Evolutionary conservation across 2,329 filamentous ascomycete species (phyloP).

Genomic region (Botrytis byssoidea): DNA sequence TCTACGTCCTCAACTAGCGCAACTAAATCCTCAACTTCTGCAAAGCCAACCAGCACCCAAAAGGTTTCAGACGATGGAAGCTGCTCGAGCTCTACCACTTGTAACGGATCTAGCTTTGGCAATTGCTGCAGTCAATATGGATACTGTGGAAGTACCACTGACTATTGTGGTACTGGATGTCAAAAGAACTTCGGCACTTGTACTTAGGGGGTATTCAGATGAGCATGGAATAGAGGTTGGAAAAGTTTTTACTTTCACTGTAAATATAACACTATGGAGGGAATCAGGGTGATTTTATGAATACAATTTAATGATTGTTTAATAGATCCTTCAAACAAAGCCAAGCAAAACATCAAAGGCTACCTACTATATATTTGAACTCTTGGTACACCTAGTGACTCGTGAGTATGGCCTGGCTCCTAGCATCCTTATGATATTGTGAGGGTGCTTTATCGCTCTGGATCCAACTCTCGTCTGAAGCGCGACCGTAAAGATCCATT

Average conservation of each 20-base stretch:
- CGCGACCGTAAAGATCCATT: background rate
- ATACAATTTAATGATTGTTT: background rate
- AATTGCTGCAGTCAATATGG: conserved; percentile 28
- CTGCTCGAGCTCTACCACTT: conserved; percentile 29
- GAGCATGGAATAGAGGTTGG: background rate
- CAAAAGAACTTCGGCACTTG: conserved; percentile 17
- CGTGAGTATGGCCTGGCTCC: background rate
- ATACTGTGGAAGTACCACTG: conserved; percentile 20
- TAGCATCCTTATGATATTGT: background rate
- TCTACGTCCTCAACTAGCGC: background rate
- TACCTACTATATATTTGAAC: background rate
- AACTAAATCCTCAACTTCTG: conserved; percentile 14
- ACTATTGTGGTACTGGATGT: conserved; percentile 19
- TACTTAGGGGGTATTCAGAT: background rate
- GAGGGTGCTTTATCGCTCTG: background rate
- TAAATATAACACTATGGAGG: background rate
- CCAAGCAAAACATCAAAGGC: background rate
- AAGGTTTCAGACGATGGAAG: conserved; percentile 24
- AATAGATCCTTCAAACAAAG: background rate
- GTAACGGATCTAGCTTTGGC: conserved; percentile 26
- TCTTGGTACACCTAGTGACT: background rate
- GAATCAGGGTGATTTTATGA: background rate
- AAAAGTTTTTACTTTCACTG: conserved; percentile 3
- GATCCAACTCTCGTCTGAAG: background rate
- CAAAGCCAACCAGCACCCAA: background rate